Percentiles rank a stretch among this genome's conserved stretches.
These are phyloP conservation scores for Atkinsonella hypoxylon DNA, from an alignment of 2,329 filamentous ascomycete species.

Conservation along the genomic window DNA sequence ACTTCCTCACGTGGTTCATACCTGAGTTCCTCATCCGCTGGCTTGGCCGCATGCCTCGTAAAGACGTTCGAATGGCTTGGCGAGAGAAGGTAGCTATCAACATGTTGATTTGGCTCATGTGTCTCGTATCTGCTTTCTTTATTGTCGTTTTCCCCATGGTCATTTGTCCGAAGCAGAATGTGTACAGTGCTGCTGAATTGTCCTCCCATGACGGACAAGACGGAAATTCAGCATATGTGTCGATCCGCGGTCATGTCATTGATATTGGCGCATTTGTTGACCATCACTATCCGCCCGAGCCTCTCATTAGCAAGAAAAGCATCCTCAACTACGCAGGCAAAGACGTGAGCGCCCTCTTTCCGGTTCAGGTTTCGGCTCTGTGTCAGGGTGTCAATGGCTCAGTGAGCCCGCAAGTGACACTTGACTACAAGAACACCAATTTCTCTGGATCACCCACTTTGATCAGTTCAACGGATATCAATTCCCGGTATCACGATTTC, in stretches of 20 bases:
- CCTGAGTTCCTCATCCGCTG: conserved; percentile 72
- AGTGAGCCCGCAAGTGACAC: conserved; percentile 59
- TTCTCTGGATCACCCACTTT: conserved; percentile 53
- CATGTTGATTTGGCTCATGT: conserved; percentile 87
- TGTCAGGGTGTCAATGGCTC: conserved; percentile 64
- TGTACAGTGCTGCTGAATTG: conserved; percentile 71
- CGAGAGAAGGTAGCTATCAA: conserved; percentile 97
- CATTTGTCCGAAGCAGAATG: conserved; percentile 84
- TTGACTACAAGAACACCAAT: conserved; percentile 75
- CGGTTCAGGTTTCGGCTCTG: conserved; percentile 84
- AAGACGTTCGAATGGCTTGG: conserved; percentile 89
- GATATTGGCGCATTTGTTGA: conserved; percentile 64
- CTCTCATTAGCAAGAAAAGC: conserved; percentile 41
- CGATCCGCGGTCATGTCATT: conserved; percentile 84
- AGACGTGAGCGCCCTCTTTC: conserved; percentile 83
- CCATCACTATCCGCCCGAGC: conserved; percentile 52
- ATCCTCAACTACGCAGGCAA: conserved; percentile 73
- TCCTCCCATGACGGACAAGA: conserved; percentile 61
- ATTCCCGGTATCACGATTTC: conserved; percentile 86
- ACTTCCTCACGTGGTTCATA: conserved; percentile 71
- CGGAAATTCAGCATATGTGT: conserved; percentile 51
- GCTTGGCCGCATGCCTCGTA: conserved; percentile 76
- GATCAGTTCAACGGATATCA: conserved; percentile 55
- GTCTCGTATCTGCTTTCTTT: conserved; percentile 70
- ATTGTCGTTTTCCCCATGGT: conserved; percentile 77